Percentiles rank a stretch among this genome's conserved stretches.
Conservation (phyloP, 169 alveolate genomes). For the Plasmodium yoelii region DNA sequence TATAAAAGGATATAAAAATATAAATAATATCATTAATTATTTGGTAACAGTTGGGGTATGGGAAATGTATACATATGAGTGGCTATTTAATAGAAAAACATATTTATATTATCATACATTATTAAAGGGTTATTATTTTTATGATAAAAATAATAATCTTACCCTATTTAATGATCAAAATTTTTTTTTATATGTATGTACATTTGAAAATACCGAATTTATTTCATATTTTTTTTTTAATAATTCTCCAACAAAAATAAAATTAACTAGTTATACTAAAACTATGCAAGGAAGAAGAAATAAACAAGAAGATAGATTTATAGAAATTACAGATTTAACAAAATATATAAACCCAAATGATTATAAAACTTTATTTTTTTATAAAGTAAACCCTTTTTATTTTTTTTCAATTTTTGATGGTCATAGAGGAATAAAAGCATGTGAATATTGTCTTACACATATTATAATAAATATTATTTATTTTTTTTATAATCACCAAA, state of each 20-base stretch:
- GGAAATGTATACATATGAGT: constrained; percentile 73
- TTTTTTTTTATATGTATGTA: constrained; percentile 55
- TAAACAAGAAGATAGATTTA: constrained; percentile 67
- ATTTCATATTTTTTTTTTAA: constrained; percentile 36
- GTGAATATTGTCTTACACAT: constrained; percentile 67
- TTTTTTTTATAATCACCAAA: constrained; percentile 43
- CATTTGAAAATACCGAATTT: constrained; percentile 70
- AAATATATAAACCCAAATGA: constrained; percentile 61
- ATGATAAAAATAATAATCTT: constrained; percentile 61
- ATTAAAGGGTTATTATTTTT: constrained; percentile 43
- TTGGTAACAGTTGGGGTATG: constrained; percentile 47
- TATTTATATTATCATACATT: constrained; percentile 51
- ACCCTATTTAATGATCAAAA: constrained; percentile 36
- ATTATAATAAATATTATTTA: constrained; percentile 60
- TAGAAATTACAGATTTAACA: constrained; percentile 42
- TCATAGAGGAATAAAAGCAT: constrained; percentile 70
- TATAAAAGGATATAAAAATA: constrained; percentile 36
- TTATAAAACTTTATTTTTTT: constrained; percentile 61
- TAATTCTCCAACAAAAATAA: constrained; percentile 24
- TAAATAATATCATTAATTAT: constrained; percentile 41
- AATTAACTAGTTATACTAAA: constrained; percentile 56
- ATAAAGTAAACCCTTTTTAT: constrained; percentile 56
- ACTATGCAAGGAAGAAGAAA: constrained; percentile 75
- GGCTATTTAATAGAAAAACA: constrained; percentile 59
- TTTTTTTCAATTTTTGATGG: constrained; percentile 66